Conservation (phyloP, 1,284 basidiomycete genomes). For the Leccinum fallax region DNA sequence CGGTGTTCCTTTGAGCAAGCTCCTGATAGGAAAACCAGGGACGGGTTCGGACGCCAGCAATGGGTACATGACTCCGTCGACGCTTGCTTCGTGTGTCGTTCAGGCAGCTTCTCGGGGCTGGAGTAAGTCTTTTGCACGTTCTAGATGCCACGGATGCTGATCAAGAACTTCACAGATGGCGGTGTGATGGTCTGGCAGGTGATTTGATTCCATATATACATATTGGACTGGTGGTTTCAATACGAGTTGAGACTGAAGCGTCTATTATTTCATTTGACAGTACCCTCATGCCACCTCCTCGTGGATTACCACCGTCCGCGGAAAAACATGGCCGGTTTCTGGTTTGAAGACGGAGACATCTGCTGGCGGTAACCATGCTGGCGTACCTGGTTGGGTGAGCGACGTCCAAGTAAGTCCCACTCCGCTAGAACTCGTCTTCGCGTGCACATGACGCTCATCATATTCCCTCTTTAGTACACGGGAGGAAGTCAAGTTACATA, state of each 20-base stretch:
- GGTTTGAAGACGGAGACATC: slow-evolving; percentile 10
- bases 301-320: slow-evolving; percentile 32
- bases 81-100: slow-evolving; percentile 55
- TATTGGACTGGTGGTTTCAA: background rate
- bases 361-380: slow-evolving; percentile 13
- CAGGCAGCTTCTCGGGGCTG: slow-evolving; percentile 59
- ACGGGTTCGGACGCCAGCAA: slow-evolving; percentile 52
- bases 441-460: background rate
- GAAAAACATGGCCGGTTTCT: slow-evolving; percentile 28
- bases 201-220: background rate
- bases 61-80: slow-evolving; percentile 56
- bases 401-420: slow-evolving; percentile 18
- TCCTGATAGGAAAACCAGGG: slow-evolving; percentile 68
- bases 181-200: slow-evolving; percentile 52
- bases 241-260: slow-evolving; percentile 42
- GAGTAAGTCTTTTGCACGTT: slow-evolving; percentile 42
- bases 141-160: slow-evolving; percentile 5
- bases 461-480: slow-evolving; percentile 14
- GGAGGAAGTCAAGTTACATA: slow-evolving; percentile 24
- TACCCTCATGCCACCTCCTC: slow-evolving; percentile 28
- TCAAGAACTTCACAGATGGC: slow-evolving; percentile 39
- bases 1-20: slow-evolving; percentile 53
- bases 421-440: background rate
- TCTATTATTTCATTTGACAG: slow-evolving; percentile 16
- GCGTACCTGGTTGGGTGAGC: slow-evolving; percentile 17